A percentile compares a stretch with the other conserved stretches of the same genome.
Conservation (phyloP, 768 basidiomycete genomes). For the Leccinum ochraceum region DNA sequence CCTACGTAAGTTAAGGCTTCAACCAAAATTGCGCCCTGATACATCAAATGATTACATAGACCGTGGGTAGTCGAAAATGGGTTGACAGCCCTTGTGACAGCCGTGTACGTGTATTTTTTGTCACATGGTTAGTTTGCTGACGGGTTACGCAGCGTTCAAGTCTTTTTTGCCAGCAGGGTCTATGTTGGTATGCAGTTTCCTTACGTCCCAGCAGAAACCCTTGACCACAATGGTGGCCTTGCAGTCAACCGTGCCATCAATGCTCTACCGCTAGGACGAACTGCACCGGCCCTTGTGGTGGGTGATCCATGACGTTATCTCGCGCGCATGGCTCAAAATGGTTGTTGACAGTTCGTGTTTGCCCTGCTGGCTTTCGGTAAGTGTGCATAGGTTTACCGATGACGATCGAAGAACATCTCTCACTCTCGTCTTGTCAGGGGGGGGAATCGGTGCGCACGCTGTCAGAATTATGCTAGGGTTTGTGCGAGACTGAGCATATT, state of each 20-base stretch:
- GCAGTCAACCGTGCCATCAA: constrained; percentile 8
- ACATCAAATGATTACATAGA: constrained; percentile 4
- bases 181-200: constrained; percentile 8
- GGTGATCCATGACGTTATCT: constrained; percentile 1
- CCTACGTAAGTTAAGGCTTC: constrained; percentile 10
- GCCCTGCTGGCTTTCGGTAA: constrained; percentile 15
- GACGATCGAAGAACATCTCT: neutral
- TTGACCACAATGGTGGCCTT: neutral
- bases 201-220: neutral
- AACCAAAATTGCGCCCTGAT: neutral
- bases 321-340: neutral
- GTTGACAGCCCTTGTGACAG: constrained; percentile 17
- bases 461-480: neutral
- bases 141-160: constrained; percentile 10
- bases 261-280: constrained; percentile 13
- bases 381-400: neutral
- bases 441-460: constrained; percentile 8
- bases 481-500: constrained; percentile 5
- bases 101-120: constrained; percentile 10
- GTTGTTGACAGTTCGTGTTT: constrained; percentile 7
- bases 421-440: neutral
- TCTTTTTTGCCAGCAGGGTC: constrained; percentile 15
- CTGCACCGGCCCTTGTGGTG: constrained; percentile 14
- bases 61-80: constrained; percentile 20
- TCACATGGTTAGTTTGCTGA: neutral